Base-by-base conservation (phyloP, 73 alveolate genomes). In the Paramecium biaurelia region DNA sequence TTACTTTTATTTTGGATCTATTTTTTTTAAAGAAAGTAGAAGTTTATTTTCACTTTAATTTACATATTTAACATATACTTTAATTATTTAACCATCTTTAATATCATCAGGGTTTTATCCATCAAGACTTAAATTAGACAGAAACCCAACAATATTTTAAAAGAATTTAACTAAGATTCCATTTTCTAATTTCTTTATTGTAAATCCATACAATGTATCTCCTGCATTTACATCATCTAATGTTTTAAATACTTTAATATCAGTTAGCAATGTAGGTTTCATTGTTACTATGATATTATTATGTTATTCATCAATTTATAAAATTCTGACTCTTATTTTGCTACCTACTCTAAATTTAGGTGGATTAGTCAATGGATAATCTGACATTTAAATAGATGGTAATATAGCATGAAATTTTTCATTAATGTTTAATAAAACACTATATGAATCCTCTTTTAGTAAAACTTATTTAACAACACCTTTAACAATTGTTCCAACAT, bases 81-180 rank as follows among this genome's bases (percentile, higher is more conserved):
- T 74, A 18, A 74, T 74, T 0, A 74, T 74, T 23, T 74, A 15
- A 34, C 87, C 87, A 34, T 30, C 23, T 34, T 74, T 28, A n/a
- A 74, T 74, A 74, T 37, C 58, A 14, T 74, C 87, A 34, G 57
- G 67, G 15, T 18, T 74, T 74, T 74, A 74, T 37, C 87, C 87
- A 74, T 74, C 87, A 9, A 74, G 45, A 74, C 63, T 37, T 9
- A 6, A 34, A 37, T 74, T 74, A 11, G 87, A 74, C 18, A 74
- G 87, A 74, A 74, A 74, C 2, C 87, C 87, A 30, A 74, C 87
- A 74, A 74, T 74, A 74, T 74, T 74, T 12, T 74, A 74, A 41
- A 74, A 74, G 58, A 74, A 74, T 37, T 74, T 74, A 18, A 74
- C 59, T 20, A 74, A 12, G 14, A 34, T 74, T 12, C 87, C 87